Percentiles rank a stretch among this genome's conserved stretches.
Conservation (phyloP, 2,329 filamentous ascomycete species). For the Pseudogymnoascus sp. region DNA sequence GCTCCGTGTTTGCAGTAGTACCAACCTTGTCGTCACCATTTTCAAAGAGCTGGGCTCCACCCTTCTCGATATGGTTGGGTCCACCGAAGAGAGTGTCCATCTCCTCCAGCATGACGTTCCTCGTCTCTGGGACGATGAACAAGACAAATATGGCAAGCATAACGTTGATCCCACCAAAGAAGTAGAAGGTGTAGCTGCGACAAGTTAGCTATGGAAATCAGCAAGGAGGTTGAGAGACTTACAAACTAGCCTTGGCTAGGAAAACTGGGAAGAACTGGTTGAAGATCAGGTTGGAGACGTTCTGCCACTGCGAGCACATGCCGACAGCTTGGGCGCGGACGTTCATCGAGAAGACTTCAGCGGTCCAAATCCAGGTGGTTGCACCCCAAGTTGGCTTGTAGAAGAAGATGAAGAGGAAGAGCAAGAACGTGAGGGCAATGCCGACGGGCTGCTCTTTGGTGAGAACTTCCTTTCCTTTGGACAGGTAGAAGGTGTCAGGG, state of each 20-base stretch:
- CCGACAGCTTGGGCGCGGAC: conserved; percentile 65
- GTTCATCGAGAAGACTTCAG: conserved; percentile 65
- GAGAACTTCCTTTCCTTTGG: conserved; percentile 30
- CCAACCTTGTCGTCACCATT: conserved; percentile 23
- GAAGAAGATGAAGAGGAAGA: conserved; percentile 61
- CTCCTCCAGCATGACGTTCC: conserved; percentile 47
- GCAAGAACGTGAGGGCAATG: conserved; percentile 61
- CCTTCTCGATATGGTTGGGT: conserved; percentile 28
- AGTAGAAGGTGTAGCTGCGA: conserved; percentile 40
- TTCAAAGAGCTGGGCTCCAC: conserved; percentile 23
- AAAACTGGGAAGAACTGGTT: conserved; percentile 67
- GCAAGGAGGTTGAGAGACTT: background rate
- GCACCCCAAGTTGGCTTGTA: conserved; percentile 67
- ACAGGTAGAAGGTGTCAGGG: conserved; percentile 29
- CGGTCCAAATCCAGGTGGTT: conserved; percentile 67
- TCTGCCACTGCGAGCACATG: conserved; percentile 56
- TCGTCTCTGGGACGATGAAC: conserved; percentile 50
- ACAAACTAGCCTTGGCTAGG: conserved; percentile 47
- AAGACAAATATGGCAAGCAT: conserved; percentile 44
- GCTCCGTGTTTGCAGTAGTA: background rate
- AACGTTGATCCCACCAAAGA: conserved; percentile 48
- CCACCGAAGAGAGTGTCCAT: conserved; percentile 49
- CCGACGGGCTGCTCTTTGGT: conserved; percentile 54
- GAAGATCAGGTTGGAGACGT: conserved; percentile 61
- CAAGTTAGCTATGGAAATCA: conserved; percentile 17